Percentiles rank a stretch among this genome's conserved stretches.
These are phyloP conservation scores for Piper longum DNA, from an alignment of 164 flowering plant species.

Conservation along the genomic window DNA sequence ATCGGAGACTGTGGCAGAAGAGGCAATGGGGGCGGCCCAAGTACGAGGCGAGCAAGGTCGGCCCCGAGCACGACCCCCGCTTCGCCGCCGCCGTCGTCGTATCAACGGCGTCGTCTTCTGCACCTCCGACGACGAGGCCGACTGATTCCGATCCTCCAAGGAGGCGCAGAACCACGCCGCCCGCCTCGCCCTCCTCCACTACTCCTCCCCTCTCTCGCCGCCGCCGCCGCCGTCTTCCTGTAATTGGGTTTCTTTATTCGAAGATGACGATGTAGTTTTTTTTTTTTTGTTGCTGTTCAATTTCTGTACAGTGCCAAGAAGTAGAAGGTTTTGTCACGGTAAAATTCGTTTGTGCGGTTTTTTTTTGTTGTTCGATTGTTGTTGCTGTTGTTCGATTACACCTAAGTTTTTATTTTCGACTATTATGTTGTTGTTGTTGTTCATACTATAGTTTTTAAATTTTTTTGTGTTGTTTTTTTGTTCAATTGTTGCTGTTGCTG, in stretches of 20 bases:
- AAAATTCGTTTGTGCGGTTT: no score
- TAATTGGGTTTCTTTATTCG: background rate
- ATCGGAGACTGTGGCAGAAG: conserved; percentile 29
- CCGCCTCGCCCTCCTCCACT: conserved; percentile 5
- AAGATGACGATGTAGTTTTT: no score
- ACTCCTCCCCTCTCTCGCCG: background rate
- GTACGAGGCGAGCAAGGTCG: conserved; percentile 20
- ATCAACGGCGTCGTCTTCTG: conserved; percentile 21
- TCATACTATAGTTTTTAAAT: no score
- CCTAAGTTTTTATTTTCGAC: no score
- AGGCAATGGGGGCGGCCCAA: conserved; percentile 28
- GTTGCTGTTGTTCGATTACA: no score
- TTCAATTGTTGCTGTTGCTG: background rate
- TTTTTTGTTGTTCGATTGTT: no score
- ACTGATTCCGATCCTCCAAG: conserved; percentile 15
- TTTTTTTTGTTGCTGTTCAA: no score
- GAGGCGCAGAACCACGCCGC: conserved; percentile 49
- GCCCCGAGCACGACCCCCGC: conserved; percentile 26
- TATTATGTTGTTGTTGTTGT: no score
- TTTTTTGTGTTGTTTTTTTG: background rate
- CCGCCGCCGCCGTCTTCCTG: background rate
- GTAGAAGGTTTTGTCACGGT: no score
- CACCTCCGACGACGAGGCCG: background rate
- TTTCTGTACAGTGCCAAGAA: no score
- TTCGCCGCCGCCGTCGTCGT: conserved; percentile 31